Base-by-base conservation (phyloP, 139 green algal species). In the Zygnema cylindricum region DNA sequence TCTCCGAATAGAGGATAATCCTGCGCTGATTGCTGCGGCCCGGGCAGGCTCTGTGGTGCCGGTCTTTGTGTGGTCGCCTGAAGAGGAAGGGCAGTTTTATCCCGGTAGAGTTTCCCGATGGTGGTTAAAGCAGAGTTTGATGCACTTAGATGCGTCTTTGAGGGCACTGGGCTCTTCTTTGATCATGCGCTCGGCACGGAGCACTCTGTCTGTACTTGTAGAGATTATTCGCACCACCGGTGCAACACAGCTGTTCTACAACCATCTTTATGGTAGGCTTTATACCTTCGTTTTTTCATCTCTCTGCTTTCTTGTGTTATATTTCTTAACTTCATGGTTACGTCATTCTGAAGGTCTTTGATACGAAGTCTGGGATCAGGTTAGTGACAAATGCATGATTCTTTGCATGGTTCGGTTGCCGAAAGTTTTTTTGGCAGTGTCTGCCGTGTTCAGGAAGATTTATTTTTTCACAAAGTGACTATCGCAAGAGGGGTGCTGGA, bases 51-150 rank as follows among this genome's bases (percentile, higher is more conserved):
- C 77, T 39, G 85, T 93, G 32, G 54, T 98, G 0, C 96, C 96
- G 0, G 89, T 98, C 0, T 98, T 96, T 84, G 93, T 98, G 23
- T 98, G 95, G 94, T 93, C 94, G 0, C 94, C 96, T 11, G 96
- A 98, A 87, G 96, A 98, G 93, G 96, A 98, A 81, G 96, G 96
- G 21, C 95, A 98, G 91, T 98, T 98, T 85, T 95, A 98, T 91
- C 96, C 96, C 0, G 96, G 96, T 22, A 22, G 85, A 21, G 85
- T 90, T 32, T 90, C 82, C 22, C 36, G 87, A 40, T 92, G 88
- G 88, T 92, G 88, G 88, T 77, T 95, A 73, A 90, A 91, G 79
- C 49, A 90, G 43, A 95, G 76, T 78, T 91, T 98, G 33, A 16
- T 43, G 1, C 86, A 91, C 2, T 77, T 98, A 22, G 83, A 87